phyloP scores from a whole-genome alignment of 176 grass and related monocot genomes.

The Olyra latifolia region DNA sequence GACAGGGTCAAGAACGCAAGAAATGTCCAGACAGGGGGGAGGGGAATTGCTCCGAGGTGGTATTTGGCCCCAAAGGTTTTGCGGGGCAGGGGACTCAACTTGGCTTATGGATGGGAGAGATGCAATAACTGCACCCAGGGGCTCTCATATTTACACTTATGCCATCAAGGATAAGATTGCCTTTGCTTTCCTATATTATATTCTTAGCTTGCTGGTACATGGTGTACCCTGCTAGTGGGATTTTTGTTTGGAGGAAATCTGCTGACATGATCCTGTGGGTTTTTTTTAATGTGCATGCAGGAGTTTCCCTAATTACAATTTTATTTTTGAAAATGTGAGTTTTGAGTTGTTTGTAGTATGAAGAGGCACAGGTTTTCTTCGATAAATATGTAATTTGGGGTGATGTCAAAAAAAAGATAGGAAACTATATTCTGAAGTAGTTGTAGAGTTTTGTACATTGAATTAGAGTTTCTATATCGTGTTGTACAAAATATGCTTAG shows the following conservation, averaged over 20 bases:
- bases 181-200: background rate
- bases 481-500: background rate
- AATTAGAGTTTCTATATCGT: background rate
- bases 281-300: background rate
- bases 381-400: background rate
- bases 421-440: background rate
- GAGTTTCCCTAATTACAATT: background rate
- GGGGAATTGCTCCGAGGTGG: slow-evolving; percentile 11
- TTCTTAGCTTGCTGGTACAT: background rate
- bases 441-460: background rate
- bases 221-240: background rate
- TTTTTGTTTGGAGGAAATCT: background rate
- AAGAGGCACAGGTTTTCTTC: background rate
- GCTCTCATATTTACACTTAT: background rate
- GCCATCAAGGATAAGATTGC: slow-evolving; percentile 31
- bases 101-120: slow-evolving; percentile 5
- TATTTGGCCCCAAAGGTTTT: slow-evolving; percentile 25
- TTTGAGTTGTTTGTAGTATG: background rate
- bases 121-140: background rate
- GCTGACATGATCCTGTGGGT: background rate
- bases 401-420: background rate
- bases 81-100: slow-evolving; percentile 24
- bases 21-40: slow-evolving; percentile 24
- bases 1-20: slow-evolving; percentile 38
- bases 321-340: background rate